Evolutionary conservation across 768 basidiomycete species (phyloP).

Genomic region (Mycena sanguinolenta): DNA sequence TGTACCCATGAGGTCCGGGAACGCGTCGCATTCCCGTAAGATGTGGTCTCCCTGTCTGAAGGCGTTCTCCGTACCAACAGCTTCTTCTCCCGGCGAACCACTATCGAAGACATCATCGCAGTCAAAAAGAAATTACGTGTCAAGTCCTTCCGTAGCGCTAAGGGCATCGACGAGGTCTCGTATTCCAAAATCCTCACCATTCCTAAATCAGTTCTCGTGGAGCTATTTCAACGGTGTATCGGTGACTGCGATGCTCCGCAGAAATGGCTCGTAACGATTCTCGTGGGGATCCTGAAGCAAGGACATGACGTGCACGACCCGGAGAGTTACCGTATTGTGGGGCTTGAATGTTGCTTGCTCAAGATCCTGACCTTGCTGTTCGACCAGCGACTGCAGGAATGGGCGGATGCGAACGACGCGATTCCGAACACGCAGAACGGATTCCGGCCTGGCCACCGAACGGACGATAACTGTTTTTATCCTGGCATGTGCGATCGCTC

Average conservation of each 20-base stretch:
- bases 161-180: background rate
- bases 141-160: background rate
- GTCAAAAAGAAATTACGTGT: background rate
- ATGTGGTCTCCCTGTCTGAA: no score
- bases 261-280: background rate
- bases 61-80: no score
- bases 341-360: constrained; percentile 37
- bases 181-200: constrained; percentile 8
- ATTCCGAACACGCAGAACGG: constrained; percentile 48
- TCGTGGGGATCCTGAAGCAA: constrained; percentile 26
- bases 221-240: background rate
- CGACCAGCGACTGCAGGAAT: constrained; percentile 30
- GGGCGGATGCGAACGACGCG: constrained; percentile 28
- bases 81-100: background rate
- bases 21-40: no score
- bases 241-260: background rate
- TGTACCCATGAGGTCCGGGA: no score
- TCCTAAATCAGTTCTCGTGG: background rate
- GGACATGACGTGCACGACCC: constrained; percentile 31
- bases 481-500: constrained; percentile 36
- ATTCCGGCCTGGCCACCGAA: constrained; percentile 41
- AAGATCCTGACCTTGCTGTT: constrained; percentile 39
- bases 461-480: constrained; percentile 45
- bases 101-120: no score
- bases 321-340: constrained; percentile 35